A percentile compares a stretch with the other conserved stretches of the same genome.
phyloP scores from a whole-genome alignment of 805 yeast species.

The Candida rishiriensis region DNA sequence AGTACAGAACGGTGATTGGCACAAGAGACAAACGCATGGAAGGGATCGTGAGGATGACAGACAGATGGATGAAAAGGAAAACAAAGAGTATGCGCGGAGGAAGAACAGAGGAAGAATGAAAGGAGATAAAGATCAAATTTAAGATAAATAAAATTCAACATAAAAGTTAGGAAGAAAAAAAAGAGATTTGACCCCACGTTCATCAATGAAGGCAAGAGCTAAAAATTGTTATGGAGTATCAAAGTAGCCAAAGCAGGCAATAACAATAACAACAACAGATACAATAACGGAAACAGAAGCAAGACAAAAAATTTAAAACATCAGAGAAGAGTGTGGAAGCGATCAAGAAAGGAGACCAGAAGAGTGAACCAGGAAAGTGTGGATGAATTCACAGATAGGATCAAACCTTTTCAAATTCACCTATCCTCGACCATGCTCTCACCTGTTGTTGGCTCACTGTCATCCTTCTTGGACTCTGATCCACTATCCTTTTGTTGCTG shows the following conservation, averaged over 20 bases:
- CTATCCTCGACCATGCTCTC: background rate
- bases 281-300: too few species aligned
- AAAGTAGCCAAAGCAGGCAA: background rate
- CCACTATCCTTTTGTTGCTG: background rate
- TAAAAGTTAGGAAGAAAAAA: too few species aligned
- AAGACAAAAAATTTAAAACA: background rate
- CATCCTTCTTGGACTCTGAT: background rate
- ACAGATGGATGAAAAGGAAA: too few species aligned
- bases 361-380: too few species aligned
- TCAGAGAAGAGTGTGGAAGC: background rate
- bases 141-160: background rate
- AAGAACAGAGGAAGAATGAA: background rate
- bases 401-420: background rate
- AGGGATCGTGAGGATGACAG: too few species aligned
- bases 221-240: constrained; percentile 1
- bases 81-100: too few species aligned
- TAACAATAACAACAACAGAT: background rate
- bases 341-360: background rate
- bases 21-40: too few species aligned
- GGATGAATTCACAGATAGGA: too few species aligned
- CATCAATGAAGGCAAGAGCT: background rate
- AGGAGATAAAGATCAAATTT: background rate
- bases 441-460: background rate
- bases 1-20: too few species aligned
- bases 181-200: too few species aligned